Conservation (phyloP, 2,329 filamentous ascomycete species). For the Fusarium proliferatum region DNA sequence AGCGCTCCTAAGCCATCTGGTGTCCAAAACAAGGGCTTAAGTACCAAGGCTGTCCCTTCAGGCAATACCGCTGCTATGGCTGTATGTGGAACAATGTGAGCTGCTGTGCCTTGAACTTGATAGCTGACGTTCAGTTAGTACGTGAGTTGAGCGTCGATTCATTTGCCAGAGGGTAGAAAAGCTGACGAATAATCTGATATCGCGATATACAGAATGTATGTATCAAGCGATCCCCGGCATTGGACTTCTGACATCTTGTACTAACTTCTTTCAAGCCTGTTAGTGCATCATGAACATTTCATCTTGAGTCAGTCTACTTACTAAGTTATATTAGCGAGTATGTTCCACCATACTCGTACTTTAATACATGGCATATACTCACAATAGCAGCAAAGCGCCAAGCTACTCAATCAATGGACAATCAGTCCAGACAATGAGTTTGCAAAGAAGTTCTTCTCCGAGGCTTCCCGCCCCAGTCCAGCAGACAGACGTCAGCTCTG, state of each 20-base stretch:
- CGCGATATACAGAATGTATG: background rate
- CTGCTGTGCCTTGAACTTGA: background rate
- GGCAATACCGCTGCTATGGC: background rate
- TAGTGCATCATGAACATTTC: background rate
- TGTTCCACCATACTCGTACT: background rate
- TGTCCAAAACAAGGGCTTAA: background rate
- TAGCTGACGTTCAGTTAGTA: background rate
- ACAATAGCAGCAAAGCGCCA: background rate
- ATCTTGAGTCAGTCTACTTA: background rate
- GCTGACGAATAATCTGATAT: background rate
- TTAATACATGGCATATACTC: background rate
- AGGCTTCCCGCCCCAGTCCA: fast-evolving
- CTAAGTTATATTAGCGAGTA: background rate
- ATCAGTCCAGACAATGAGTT: background rate
- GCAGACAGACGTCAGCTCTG: background rate
- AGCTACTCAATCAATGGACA: background rate
- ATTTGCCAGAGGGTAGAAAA: too few relatives aligned
- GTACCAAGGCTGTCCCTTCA: background rate
- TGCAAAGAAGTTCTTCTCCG: background rate
- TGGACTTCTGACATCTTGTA: fast-evolving
- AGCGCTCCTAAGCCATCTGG: background rate
- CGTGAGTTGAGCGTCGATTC: background rate
- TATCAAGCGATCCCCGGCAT: fast-evolving
- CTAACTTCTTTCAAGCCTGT: background rate
- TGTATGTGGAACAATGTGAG: background rate